phyloP scores from a whole-genome alignment of 768 basidiomycete genomes.

The Cyclocybe aegerita region DNA sequence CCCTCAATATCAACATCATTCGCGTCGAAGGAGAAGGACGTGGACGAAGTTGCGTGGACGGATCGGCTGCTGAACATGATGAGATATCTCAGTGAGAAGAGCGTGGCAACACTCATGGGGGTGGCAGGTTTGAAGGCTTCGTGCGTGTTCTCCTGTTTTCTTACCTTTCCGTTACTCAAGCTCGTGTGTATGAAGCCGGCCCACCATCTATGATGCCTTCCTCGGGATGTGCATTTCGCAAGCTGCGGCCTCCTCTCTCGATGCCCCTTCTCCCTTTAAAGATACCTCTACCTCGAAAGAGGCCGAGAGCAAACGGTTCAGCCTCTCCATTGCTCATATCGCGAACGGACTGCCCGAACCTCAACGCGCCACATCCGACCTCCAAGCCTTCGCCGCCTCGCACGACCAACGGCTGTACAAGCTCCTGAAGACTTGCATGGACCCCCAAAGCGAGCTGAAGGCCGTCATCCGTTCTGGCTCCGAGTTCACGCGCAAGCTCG shows the following conservation, averaged over 20 bases:
- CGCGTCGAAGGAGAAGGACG: constrained; percentile 47
- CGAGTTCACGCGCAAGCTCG: too few species aligned
- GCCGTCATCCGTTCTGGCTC: constrained; percentile 15
- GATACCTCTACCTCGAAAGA: constrained; percentile 51
- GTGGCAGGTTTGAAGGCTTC: constrained; percentile 62
- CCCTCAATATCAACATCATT: constrained; percentile 50
- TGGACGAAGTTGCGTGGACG: constrained; percentile 84
- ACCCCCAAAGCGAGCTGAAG: constrained; percentile 83
- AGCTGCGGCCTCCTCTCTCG: constrained; percentile 53
- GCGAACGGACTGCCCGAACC: constrained; percentile 70
- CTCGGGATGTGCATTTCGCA: constrained; percentile 72
- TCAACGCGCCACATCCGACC: constrained; percentile 73
- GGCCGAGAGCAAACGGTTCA: constrained; percentile 51
- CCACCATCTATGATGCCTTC: constrained; percentile 68
- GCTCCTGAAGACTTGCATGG: constrained; percentile 77
- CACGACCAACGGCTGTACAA: constrained; percentile 89
- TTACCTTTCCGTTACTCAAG: constrained; percentile 1
- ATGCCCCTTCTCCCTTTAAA: constrained; percentile 26
- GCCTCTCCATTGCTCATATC: constrained; percentile 52
- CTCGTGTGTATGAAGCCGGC: constrained; percentile 44
- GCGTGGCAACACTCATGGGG: constrained; percentile 53
- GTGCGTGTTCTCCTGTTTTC: constrained; percentile 40
- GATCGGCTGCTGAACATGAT: constrained; percentile 77
- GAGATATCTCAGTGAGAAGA: constrained; percentile 61
- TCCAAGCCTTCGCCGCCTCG: constrained; percentile 78